Percentiles rank a stretch among this genome's conserved stretches.
Evolutionary conservation across 805 yeast species (phyloP).

Genomic region (Candida rishiriensis): DNA sequence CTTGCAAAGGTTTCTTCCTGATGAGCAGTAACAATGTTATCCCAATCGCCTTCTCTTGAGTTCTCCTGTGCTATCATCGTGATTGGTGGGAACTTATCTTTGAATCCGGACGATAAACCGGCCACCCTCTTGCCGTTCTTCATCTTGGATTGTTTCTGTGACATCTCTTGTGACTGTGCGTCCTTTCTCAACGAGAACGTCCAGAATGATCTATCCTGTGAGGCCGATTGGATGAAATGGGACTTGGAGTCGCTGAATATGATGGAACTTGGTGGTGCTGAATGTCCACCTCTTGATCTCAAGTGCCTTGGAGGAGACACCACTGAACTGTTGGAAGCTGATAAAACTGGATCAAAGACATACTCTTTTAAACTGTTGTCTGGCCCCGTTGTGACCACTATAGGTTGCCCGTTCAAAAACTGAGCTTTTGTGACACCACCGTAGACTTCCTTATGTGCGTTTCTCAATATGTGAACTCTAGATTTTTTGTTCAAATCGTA

Average conservation of each 20-base stretch:
- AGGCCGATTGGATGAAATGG: slow-evolving; percentile 82
- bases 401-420: slow-evolving; percentile 88
- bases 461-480: slow-evolving; percentile 70
- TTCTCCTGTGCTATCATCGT: slow-evolving; percentile 65
- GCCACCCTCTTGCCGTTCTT: slow-evolving; percentile 48
- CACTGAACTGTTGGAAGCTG: slow-evolving; percentile 56
- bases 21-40: slow-evolving; percentile 84
- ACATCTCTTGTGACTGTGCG: slow-evolving; percentile 91
- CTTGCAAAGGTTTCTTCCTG: slow-evolving; percentile 78
- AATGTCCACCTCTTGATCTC: slow-evolving; percentile 96
- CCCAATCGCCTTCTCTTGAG: slow-evolving; percentile 88
- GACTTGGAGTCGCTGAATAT: slow-evolving; percentile 70
- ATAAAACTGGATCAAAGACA: slow-evolving; percentile 88
- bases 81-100: slow-evolving; percentile 76
- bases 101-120: slow-evolving; percentile 49
- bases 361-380: slow-evolving; percentile 86
- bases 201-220: slow-evolving; percentile 86
- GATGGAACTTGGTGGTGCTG: slow-evolving; percentile 78
- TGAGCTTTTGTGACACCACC: slow-evolving; percentile 76
- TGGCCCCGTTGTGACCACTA: slow-evolving; percentile 82
- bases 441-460: slow-evolving; percentile 63
- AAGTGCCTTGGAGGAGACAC: slow-evolving; percentile 87
- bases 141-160: slow-evolving; percentile 56
- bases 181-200: slow-evolving; percentile 89
- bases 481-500: slow-evolving; percentile 72